These are phyloP conservation scores for Phytopythium chamaehyphon DNA, from an alignment of 352 stramenopile species.

Conservation along the genomic window DNA sequence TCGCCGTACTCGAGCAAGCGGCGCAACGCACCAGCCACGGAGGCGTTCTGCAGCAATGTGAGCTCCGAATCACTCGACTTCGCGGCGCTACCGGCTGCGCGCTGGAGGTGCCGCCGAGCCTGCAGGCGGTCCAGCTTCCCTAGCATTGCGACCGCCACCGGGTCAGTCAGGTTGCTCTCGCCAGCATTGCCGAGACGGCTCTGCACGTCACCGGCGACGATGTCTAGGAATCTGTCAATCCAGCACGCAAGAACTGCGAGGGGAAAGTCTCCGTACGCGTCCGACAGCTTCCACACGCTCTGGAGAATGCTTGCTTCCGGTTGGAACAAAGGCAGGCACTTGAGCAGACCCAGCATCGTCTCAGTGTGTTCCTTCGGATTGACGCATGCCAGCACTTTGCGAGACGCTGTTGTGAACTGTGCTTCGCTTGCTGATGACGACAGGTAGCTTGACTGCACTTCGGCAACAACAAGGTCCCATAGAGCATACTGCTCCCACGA, in stretches of 20 bases:
- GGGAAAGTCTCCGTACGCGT: constrained; percentile 61
- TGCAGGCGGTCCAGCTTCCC: constrained; percentile 65
- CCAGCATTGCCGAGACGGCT: constrained; percentile 34
- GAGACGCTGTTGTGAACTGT: constrained; percentile 58
- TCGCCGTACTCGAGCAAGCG: constrained; percentile 26
- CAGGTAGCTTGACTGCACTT: constrained; percentile 38
- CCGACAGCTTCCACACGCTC: constrained; percentile 67
- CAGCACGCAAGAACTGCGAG: constrained; percentile 62
- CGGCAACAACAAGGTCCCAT: constrained; percentile 73
- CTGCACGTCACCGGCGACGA: constrained; percentile 55
- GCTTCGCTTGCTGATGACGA: constrained; percentile 34
- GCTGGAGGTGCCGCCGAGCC: constrained; percentile 15
- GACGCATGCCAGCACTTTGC: constrained; percentile 74
- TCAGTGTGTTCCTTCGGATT: constrained; percentile 67
- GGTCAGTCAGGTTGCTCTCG: constrained; percentile 34
- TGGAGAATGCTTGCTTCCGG: constrained; percentile 69
- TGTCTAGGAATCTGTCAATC: constrained; percentile 59
- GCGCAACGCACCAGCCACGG: constrained; percentile 26
- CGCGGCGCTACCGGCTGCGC: constrained; percentile 5
- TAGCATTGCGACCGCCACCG: constrained; percentile 36
- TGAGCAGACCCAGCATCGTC: constrained; percentile 70
- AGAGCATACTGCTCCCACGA: constrained; percentile 81
- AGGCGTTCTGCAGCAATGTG: constrained; percentile 44
- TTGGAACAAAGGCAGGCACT: constrained; percentile 67
- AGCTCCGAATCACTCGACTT: constrained; percentile 13